phyloP scores from a whole-genome alignment of 2,329 filamentous ascomycete species.

The Nemania sp. region DNA sequence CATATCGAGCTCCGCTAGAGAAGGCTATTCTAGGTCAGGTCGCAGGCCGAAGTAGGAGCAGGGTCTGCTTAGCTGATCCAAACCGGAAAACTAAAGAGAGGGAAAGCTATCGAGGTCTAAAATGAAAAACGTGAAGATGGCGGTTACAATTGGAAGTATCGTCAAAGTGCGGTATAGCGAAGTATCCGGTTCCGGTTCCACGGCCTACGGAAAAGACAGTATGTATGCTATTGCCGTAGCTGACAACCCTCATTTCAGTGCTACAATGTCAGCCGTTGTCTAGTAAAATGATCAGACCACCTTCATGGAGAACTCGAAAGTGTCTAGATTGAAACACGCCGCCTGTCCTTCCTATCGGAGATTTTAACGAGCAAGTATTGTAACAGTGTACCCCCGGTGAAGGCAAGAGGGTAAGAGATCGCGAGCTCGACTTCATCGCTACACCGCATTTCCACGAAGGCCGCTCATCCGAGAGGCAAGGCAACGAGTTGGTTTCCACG shows the following conservation, averaged over 20 bases:
- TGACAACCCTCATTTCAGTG: neutral
- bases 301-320: too few species aligned
- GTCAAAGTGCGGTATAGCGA: neutral
- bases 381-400: neutral
- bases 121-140: neutral
- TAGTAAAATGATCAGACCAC: neutral
- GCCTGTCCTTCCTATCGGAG: too few species aligned
- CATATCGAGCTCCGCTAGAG: too few species aligned
- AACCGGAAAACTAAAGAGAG: neutral
- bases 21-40: too few species aligned
- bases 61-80: neutral
- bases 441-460: neutral
- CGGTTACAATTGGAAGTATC: neutral
- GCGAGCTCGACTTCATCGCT: neutral
- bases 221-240: conserved; percentile 1
- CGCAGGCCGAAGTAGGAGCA: neutral
- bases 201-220: neutral
- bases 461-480: neutral
- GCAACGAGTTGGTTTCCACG: neutral
- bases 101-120: too few species aligned
- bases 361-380: neutral
- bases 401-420: conserved; percentile 9
- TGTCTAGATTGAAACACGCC: neutral
- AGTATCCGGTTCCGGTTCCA: neutral
- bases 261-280: neutral